These are phyloP conservation scores for Aspergillus proliferans DNA, from an alignment of 2,329 filamentous ascomycete species.

Conservation along the genomic window DNA sequence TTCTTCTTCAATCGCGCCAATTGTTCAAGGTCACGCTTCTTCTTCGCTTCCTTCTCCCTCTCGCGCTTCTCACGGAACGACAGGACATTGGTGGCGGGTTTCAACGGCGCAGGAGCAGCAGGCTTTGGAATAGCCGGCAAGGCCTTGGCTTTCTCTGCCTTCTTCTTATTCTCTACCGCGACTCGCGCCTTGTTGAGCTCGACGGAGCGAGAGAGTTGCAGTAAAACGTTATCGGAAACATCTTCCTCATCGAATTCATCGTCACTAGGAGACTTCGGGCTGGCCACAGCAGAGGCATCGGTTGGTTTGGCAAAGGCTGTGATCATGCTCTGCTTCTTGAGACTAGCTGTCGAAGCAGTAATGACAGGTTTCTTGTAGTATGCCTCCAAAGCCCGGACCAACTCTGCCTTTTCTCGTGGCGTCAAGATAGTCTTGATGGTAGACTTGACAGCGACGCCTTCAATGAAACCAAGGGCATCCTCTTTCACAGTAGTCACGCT, in stretches of 20 bases:
- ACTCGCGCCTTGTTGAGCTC: constrained; percentile 37
- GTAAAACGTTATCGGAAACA: constrained; percentile 35
- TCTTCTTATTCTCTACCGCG: constrained; percentile 25
- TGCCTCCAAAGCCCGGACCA: constrained; percentile 57
- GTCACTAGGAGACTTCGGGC: constrained; percentile 21
- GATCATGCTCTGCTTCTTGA: constrained; percentile 41
- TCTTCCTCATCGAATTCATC: constrained; percentile 39
- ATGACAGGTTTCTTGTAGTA: constrained; percentile 42
- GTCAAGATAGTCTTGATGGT: constrained; percentile 71
- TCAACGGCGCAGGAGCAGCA: constrained; percentile 20
- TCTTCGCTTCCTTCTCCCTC: constrained; percentile 67
- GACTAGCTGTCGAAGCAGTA: constrained; percentile 32
- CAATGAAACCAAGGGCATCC: constrained; percentile 58
- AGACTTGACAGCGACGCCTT: constrained; percentile 48
- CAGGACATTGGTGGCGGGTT: constrained; percentile 34
- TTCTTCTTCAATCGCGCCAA: constrained; percentile 63
- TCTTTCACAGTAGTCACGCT: constrained; percentile 61
- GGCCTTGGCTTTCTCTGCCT: constrained; percentile 17
- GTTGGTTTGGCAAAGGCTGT: constrained; percentile 34
- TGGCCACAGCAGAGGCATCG: constrained; percentile 30
- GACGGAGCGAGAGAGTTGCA: constrained; percentile 37
- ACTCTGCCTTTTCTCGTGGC: constrained; percentile 75
- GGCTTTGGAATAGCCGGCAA: constrained; percentile 21
- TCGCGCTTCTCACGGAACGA: constrained; percentile 69
- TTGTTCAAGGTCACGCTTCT: constrained; percentile 63